phyloP scores from a whole-genome alignment of 768 basidiomycete species.

The Chalciporus pseudorubinellus region DNA sequence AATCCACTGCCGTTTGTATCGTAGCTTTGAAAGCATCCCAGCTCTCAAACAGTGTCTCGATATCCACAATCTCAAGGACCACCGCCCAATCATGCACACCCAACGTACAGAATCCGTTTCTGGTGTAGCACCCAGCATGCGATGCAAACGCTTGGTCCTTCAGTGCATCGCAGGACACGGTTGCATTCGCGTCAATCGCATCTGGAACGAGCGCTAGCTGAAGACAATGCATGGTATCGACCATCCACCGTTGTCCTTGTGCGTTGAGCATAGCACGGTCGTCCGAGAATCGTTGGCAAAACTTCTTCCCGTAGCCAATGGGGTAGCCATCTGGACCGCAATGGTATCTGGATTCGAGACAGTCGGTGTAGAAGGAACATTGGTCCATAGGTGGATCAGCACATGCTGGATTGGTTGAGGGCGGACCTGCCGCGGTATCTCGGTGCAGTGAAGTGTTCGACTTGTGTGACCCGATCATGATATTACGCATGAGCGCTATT shows the following conservation, averaged over 20 bases:
- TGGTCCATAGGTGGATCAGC: slow-evolving; percentile 34
- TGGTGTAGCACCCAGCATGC: slow-evolving; percentile 41
- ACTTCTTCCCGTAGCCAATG: slow-evolving; percentile 39
- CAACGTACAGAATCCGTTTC: slow-evolving; percentile 43
- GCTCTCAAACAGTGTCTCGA: slow-evolving; percentile 12
- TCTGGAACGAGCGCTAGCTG: slow-evolving; percentile 41
- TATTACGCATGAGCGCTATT: neutral
- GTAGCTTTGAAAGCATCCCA: slow-evolving; percentile 18
- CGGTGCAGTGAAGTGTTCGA: neutral
- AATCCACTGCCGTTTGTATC: slow-evolving; percentile 7
- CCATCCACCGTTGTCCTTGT: slow-evolving; percentile 42
- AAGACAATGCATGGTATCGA: slow-evolving; percentile 46
- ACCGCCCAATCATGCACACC: slow-evolving; percentile 35
- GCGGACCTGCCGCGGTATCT: slow-evolving; percentile 3
- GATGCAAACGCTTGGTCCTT: slow-evolving; percentile 39
- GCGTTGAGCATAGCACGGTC: slow-evolving; percentile 29
- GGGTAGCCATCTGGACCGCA: slow-evolving; percentile 46
- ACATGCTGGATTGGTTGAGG: slow-evolving; percentile 19
- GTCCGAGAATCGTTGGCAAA: slow-evolving; percentile 39
- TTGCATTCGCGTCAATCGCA: slow-evolving; percentile 19
- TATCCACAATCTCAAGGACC: slow-evolving; percentile 33
- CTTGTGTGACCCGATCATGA: neutral
- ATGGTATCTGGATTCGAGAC: slow-evolving; percentile 44
- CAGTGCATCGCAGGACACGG: slow-evolving; percentile 33
- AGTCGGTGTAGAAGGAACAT: slow-evolving; percentile 45